These are phyloP conservation scores for Nemania diffusa DNA, from an alignment of 2,329 filamentous ascomycete species.

Conservation along the genomic window DNA sequence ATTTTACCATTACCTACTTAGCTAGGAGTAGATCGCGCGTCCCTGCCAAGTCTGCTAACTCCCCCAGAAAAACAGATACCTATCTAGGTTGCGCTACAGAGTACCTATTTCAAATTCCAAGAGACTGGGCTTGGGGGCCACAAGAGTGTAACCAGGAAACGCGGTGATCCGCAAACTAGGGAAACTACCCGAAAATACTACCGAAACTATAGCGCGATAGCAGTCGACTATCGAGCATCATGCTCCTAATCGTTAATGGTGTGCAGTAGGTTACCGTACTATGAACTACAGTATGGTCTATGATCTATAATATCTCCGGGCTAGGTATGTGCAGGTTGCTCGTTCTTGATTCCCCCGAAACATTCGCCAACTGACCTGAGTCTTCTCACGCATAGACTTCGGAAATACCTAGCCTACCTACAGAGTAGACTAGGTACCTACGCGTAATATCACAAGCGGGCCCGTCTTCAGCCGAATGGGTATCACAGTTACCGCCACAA, in stretches of 20 bases:
- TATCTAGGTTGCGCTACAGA: neutral
- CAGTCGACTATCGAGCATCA: conserved; percentile 16
- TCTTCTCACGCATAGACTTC: no score
- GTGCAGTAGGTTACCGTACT: neutral
- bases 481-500: conserved; percentile 15
- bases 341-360: conserved; percentile 9
- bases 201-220: conserved; percentile 23
- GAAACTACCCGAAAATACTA: conserved; percentile 31
- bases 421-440: conserved; percentile 8
- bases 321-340: neutral
- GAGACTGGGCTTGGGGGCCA: conserved; percentile 4
- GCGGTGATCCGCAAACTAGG: conserved; percentile 16
- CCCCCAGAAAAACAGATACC: neutral
- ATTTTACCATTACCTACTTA: no score
- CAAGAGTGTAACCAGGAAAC: conserved; percentile 9
- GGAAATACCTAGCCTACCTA: neutral
- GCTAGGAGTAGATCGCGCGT: neutral
- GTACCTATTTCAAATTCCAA: neutral
- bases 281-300: neutral
- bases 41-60: conserved; percentile 2
- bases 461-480: conserved; percentile 4
- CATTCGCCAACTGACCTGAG: no score
- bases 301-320: neutral
- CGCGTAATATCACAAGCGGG: conserved; percentile 8
- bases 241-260: neutral